Conservation (phyloP, 352 stramenopile genomes). For the Pythium apleroticum region DNA sequence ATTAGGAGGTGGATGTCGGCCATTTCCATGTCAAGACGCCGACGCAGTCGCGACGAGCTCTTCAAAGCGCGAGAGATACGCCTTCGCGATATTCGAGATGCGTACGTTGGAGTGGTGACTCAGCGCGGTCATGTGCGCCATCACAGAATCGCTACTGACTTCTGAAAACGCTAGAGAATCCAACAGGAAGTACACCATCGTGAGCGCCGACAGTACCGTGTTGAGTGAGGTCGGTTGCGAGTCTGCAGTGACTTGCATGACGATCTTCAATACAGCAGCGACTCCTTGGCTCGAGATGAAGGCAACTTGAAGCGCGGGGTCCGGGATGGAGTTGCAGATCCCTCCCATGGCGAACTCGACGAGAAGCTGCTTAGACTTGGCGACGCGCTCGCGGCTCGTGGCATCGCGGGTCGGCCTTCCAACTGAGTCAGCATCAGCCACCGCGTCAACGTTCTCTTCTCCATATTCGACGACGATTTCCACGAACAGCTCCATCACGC, state of each 20-base stretch:
- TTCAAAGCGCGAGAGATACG: conserved; percentile 40
- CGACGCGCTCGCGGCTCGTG: neutral
- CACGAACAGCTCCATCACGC: conserved; percentile 77
- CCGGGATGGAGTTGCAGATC: conserved; percentile 77
- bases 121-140: conserved; percentile 34
- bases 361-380: conserved; percentile 33
- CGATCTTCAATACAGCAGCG: conserved; percentile 43
- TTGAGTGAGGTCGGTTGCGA: conserved; percentile 32
- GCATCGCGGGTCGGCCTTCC: neutral
- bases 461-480: conserved; percentile 45
- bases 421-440: neutral
- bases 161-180: conserved; percentile 50
- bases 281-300: conserved; percentile 56
- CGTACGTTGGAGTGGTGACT: conserved; percentile 36
- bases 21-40: neutral
- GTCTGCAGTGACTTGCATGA: conserved; percentile 30
- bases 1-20: neutral
- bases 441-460: neutral
- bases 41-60: conserved; percentile 37
- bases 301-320: conserved; percentile 49
- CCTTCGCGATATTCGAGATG: conserved; percentile 50
- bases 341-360: conserved; percentile 71
- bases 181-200: conserved; percentile 66
- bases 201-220: conserved; percentile 50
- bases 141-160: conserved; percentile 40